These are phyloP conservation scores for Neocatenulostroma microsporum DNA, from an alignment of 2,329 filamentous ascomycete species.

Conservation along the genomic window DNA sequence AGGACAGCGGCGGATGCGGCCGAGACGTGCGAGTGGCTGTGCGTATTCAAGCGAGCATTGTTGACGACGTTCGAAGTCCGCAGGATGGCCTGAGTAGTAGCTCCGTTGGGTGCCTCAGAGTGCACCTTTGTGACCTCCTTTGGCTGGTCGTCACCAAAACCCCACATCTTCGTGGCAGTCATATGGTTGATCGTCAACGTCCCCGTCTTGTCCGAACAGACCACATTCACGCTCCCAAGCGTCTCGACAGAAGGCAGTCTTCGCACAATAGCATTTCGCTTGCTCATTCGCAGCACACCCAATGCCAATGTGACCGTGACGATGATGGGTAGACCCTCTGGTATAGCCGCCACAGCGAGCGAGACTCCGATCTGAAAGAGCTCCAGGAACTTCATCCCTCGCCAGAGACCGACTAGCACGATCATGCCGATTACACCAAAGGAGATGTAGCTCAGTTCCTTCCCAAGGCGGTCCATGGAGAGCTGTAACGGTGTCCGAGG, in stretches of 20 bases:
- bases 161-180: conserved; percentile 96
- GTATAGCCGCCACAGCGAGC: conserved; percentile 89
- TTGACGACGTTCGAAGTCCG: conserved; percentile 96
- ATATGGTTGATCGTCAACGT: conserved; percentile 97
- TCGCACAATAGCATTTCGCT: conserved; percentile 87
- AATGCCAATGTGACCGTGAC: conserved; percentile 94
- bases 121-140: conserved; percentile 51
- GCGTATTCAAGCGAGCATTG: conserved; percentile 71
- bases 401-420: conserved; percentile 78
- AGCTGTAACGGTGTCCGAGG: conserved; percentile 87
- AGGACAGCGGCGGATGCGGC: conserved; percentile 68
- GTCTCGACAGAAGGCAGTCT: conserved; percentile 96
- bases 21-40: conserved; percentile 48
- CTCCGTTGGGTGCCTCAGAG: conserved; percentile 52
- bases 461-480: conserved; percentile 95
- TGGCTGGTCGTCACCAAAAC: conserved; percentile 58
- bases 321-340: conserved; percentile 93
- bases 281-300: conserved; percentile 93
- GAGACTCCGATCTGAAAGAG: conserved; percentile 98
- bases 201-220: conserved; percentile 97
- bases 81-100: conserved; percentile 70
- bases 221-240: conserved; percentile 96
- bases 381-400: conserved; percentile 82
- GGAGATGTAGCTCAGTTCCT: conserved; percentile 92
- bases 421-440: conserved; percentile 93